Evolutionary conservation across 371 early-diverging fungal genomes (phyloP), one percentile per base, ranked within the genome.

Genomic region (Syncephalis plumigaleata): DNA sequence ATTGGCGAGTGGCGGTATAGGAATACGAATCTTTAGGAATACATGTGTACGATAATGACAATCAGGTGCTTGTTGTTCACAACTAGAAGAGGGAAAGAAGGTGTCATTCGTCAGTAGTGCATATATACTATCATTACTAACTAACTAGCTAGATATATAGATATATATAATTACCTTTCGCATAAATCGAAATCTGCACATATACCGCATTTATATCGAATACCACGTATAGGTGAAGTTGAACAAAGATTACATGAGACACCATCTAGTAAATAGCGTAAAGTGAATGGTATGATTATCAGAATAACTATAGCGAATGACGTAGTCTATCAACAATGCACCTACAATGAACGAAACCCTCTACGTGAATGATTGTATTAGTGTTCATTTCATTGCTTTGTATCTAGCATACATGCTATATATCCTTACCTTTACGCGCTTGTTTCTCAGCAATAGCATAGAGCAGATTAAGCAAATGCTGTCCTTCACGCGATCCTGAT

Each of bases 161-260:
- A 7, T 31, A 31, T 31, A 7, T 7, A 7, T 31, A 31, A 7
- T 57, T 94, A 95, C 26, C 70, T 63, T 55, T 88, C 89, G 56
- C 96, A 95, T n/a, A 95, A 57, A 66, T 95, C 96, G 55, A 73
- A 87, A 50, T 90, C 90, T 39, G 81, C 76, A 52, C 96, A 95
- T 50, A 92, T 89, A 37, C 82, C 80, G 55, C 96, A 95, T 52
- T 86, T 90, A 71, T 79, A 93, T 3, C 96, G 78, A 25, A 78
- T 64, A 0, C 96, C 96, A 17, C 91, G 74, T 46, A 95, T 79
- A 1, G 95, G 95, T 36, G 78, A 70, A 38, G 71, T 69, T 9
- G 73, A 71, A 56, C 96, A 95, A 58, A 81, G 79, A 64, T 91
- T 87, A 62, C 96, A 95, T 18, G 90, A 84, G 15, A 90, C 87